phyloP scores from a whole-genome alignment of 257 asterid species.

The Misopates orontium region DNA sequence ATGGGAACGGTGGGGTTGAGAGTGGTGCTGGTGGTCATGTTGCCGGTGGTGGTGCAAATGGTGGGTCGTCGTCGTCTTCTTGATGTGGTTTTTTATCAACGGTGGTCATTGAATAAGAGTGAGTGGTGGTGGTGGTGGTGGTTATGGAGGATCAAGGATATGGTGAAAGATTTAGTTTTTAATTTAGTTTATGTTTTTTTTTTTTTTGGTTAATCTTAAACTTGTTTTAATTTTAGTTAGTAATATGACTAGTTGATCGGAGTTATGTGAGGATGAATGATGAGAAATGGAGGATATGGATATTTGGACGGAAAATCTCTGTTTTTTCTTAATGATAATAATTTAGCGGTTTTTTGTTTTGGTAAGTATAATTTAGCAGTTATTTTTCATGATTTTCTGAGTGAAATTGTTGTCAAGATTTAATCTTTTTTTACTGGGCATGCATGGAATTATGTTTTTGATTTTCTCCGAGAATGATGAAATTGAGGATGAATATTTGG shows the following conservation, averaged over 20 bases:
- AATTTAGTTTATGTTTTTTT: conserved; percentile 31
- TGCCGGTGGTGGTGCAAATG: conserved; percentile 28
- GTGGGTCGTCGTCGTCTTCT: conserved; percentile 66
- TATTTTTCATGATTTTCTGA: neutral
- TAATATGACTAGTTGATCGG: no score
- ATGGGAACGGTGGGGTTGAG: conserved; percentile 27
- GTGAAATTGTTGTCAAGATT: no score
- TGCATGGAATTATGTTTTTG: no score
- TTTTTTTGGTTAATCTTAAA: conserved; percentile 28
- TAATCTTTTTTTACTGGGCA: no score
- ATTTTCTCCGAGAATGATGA: no score
- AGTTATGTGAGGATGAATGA: neutral
- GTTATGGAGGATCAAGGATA: neutral
- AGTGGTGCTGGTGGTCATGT: conserved; percentile 31
- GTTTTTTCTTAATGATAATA: neutral
- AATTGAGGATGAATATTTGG: no score
- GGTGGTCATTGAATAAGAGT: conserved; percentile 36
- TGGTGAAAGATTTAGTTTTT: conserved; percentile 24
- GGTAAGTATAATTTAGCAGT: neutral
- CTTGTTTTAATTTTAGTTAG: conserved; percentile 20
- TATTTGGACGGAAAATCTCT: neutral
- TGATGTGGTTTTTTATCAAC: no score
- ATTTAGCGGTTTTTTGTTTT: neutral
- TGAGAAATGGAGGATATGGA: no score
- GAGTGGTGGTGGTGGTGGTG: conserved; percentile 23